A percentile compares a stretch with the other conserved stretches of the same genome.
These are phyloP conservation scores for Wickerhamomyces sp. DNA, from an alignment of 1,139 yeast genomes.

Conservation along the genomic window DNA sequence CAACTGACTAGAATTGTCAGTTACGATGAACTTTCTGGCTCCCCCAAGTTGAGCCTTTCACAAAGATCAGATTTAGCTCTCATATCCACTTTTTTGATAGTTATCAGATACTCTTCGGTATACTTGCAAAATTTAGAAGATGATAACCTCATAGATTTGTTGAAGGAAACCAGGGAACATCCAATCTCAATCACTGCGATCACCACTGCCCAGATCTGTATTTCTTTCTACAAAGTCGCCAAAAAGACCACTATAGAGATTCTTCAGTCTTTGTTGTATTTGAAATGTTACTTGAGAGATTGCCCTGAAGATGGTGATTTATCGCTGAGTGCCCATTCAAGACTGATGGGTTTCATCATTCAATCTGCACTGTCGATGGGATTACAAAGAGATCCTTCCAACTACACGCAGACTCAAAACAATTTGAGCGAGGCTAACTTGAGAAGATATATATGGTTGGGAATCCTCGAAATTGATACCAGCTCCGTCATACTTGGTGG, in stretches of 20 bases:
- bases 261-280: conserved; percentile 12
- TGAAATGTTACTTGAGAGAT: conserved; percentile 15
- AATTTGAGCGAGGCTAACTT: conserved; percentile 7
- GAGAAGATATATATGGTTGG: conserved; percentile 17
- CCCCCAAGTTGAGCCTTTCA: background rate
- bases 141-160: background rate
- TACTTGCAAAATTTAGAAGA: conserved; percentile 8
- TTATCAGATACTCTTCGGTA: conserved; percentile 3
- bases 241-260: conserved; percentile 12
- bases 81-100: conserved; percentile 1
- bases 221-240: conserved; percentile 11
- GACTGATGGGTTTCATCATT: conserved; percentile 12
- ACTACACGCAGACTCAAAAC: conserved; percentile 10
- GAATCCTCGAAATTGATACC: conserved; percentile 10
- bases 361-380: conserved; percentile 19
- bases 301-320: conserved; percentile 19
- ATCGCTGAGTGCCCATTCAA: conserved; percentile 9
- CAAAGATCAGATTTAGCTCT: conserved; percentile 5
- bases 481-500: conserved; percentile 10
- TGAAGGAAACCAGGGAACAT: background rate
- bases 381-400: conserved; percentile 20
- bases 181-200: conserved; percentile 8
- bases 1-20: background rate
- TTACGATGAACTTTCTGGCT: background rate
- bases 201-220: conserved; percentile 11